Evolutionary conservation across 2,329 filamentous ascomycete genomes (phyloP), one percentile per base, ranked within the genome.

Genomic region (Fusarium penzigii): DNA sequence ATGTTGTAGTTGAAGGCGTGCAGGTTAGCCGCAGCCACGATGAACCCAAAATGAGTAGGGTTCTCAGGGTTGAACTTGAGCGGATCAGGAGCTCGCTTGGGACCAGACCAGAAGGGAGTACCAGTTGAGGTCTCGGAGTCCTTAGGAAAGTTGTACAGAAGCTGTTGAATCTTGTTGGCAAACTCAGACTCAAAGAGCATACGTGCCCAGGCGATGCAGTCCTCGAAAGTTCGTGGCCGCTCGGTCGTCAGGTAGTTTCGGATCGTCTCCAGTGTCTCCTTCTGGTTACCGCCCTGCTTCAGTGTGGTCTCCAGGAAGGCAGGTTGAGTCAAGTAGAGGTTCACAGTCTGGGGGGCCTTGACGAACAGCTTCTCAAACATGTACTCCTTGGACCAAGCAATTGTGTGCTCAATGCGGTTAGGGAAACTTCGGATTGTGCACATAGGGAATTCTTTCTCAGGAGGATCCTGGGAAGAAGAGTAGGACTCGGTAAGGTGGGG

Each of bases 1-100:
- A 99, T 97, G 55, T 90, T 89, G 74, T 96, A 99, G 78, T 99
- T 99, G 82, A 94, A 99, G 1, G 93, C 94, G 65, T 97, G 94
- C 25, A 99, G 81, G 68, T 95, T 94, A 36, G 94, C 92, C 8
- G 86, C 94, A 16, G 94, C 86, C 56, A 95, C 84, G 49, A 99
- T 80, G 69, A 97, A 99, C 38, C 83, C 85, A 68, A 93, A 87
- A 74, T 99, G 94, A 17, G 91, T 94, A 11, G 86, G 79, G 73
- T 97, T 94, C 54, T 86, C 82, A 43, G 87, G 74, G 65, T 97
- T 90, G 62, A 99, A 99, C 71, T 90, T 92, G 68, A 97, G 80
- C 58, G 93, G 83, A 57, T 95, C 91, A 6, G 94, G 94, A 12
- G 94, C 94, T 67, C 94, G 91, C 84, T 99, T 99, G 44, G 94